Conservation (phyloP, 192 early-diverging fungal genomes). For the Umbelopsis sp. region DNA sequence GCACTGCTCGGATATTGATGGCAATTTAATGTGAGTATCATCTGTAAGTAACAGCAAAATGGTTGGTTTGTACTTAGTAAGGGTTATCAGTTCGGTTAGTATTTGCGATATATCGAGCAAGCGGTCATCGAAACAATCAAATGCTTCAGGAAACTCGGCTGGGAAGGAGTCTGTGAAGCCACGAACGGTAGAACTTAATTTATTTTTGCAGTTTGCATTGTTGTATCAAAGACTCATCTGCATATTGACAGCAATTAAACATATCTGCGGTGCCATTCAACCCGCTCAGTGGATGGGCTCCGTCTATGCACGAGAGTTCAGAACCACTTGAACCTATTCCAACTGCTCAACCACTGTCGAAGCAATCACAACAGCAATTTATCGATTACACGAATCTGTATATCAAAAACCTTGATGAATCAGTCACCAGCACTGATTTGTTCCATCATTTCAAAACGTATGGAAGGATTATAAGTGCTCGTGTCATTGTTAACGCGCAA, state of each 20-base stretch:
- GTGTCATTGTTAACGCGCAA: conserved; percentile 74
- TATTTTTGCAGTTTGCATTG: too few species aligned
- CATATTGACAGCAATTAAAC: neutral
- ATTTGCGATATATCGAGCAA: neutral
- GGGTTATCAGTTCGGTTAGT: neutral
- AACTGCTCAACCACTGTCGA: neutral
- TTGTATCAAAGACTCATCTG: too few species aligned
- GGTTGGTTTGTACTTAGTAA: too few species aligned
- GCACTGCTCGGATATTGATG: conserved; percentile 14
- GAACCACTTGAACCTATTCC: neutral
- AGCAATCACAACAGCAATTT: conserved; percentile 6
- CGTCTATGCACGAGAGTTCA: neutral
- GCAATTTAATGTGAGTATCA: conserved; percentile 27
- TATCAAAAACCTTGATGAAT: conserved; percentile 91
- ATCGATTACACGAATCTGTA: conserved; percentile 79
- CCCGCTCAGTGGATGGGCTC: neutral
- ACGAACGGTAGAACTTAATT: neutral
- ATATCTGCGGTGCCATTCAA: conserved; percentile 2
- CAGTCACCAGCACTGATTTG: conserved; percentile 90
- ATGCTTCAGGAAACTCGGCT: neutral
- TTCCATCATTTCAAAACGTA: conserved; percentile 91
- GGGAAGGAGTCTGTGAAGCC: neutral
- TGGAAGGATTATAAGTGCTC: conserved; percentile 88
- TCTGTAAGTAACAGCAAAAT: neutral
- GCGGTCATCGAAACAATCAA: conserved; percentile 1